These are phyloP conservation scores for Cyphellophora europaea DNA, from an alignment of 2,329 filamentous ascomycete genomes.

Conservation along the genomic window DNA sequence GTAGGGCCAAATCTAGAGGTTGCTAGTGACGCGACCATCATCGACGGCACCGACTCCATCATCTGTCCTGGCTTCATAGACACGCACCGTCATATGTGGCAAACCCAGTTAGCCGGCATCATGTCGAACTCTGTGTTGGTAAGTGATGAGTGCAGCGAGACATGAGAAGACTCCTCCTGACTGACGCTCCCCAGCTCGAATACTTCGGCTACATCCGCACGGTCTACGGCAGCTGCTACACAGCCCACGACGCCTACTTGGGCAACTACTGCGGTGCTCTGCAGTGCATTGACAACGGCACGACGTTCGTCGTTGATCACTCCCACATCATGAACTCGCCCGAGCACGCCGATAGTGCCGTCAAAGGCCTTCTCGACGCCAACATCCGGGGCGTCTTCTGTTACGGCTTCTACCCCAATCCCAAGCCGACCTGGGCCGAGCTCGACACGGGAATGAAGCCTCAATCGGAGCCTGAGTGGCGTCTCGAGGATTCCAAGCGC, in stretches of 20 bases:
- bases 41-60: conserved; percentile 31
- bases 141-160: not conserved
- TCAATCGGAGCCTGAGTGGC: conserved; percentile 3
- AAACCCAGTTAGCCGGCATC: conserved; percentile 25
- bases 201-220: conserved; percentile 21
- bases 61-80: conserved; percentile 27
- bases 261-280: conserved; percentile 8
- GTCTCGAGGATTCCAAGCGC: conserved; percentile 4
- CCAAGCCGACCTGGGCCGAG: not conserved
- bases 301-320: conserved; percentile 21
- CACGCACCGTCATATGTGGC: conserved; percentile 36
- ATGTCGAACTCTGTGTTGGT: not conserved
- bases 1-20: conserved; percentile 13
- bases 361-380: conserved; percentile 20
- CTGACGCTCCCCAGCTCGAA: conserved; percentile 31
- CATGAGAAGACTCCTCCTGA: conserved; percentile 21
- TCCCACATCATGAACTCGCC: conserved; percentile 21
- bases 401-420: conserved; percentile 12
- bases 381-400: conserved; percentile 22
- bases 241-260: conserved; percentile 31
- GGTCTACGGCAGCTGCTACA: conserved; percentile 18
- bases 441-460: not conserved
- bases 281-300: conserved; percentile 10
- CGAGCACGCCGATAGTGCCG: conserved; percentile 19
- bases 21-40: conserved; percentile 18